Percentiles rank a stretch among this genome's conserved stretches.
Evolutionary conservation across 148 eudicot genomes (phyloP).

Genomic region (Suaeda aralocaspica): DNA sequence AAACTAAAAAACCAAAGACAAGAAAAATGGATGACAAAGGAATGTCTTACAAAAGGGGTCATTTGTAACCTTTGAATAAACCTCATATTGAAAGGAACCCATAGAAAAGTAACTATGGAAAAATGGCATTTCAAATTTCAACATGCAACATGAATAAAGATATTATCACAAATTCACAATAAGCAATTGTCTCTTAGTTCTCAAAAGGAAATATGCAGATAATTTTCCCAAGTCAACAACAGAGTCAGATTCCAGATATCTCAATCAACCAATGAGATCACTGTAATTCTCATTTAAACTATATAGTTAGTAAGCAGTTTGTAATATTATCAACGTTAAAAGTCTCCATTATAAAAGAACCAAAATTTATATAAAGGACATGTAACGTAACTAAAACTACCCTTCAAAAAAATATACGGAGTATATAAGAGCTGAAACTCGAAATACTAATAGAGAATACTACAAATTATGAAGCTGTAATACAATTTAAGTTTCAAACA

Average conservation of each 20-base stretch:
- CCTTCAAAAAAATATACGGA: no score
- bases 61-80: not conserved
- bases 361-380: no score
- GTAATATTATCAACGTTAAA: no score
- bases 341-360: no score
- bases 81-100: not conserved
- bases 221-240: not conserved
- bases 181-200: not conserved
- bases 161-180: not conserved
- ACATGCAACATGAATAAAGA: not conserved
- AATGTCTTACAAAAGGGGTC: not conserved
- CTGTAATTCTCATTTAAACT: no score
- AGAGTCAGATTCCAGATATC: not conserved
- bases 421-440: not conserved
- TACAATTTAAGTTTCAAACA: not conserved
- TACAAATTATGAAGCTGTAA: slow-evolving; percentile 1
- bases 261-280: no score
- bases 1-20: not conserved
- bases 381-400: no score
- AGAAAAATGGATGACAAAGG: not conserved
- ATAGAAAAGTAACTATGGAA: not conserved
- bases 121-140: not conserved
- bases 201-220: not conserved
- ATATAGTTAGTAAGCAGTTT: no score
- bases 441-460: not conserved